Conservation (phyloP, 257 asterid species). For the Solanum okadae region DNA sequence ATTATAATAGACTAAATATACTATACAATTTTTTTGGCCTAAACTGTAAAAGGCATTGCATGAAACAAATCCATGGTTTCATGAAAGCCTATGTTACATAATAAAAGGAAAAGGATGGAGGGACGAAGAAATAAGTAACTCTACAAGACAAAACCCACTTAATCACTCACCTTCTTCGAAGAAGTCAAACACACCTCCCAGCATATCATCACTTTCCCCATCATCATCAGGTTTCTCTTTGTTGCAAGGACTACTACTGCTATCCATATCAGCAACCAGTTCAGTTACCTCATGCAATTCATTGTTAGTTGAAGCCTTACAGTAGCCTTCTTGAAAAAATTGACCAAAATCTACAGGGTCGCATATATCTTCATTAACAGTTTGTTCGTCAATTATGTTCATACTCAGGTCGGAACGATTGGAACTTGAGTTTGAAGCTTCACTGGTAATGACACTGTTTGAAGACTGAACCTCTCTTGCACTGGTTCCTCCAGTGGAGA, state of each 20-base stretch:
- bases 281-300: constrained; percentile 15
- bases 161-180: constrained; percentile 31
- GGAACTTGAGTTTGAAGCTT: constrained; percentile 28
- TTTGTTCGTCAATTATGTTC: constrained; percentile 21
- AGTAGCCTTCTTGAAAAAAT: constrained; percentile 37
- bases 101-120: background rate
- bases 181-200: constrained; percentile 43
- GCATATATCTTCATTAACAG: constrained; percentile 29
- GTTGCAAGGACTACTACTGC: constrained; percentile 13
- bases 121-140: background rate
- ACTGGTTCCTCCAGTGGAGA: constrained; percentile 9
- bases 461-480: constrained; percentile 13
- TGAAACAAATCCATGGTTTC: background rate
- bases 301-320: constrained; percentile 27
- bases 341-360: constrained; percentile 29
- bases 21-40: background rate
- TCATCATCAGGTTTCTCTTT: constrained; percentile 29
- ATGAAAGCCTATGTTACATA: background rate
- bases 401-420: constrained; percentile 23
- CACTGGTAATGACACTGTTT: constrained; percentile 18
- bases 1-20: background rate
- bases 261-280: constrained; percentile 18
- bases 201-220: constrained; percentile 33
- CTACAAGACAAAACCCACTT: background rate
- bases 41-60: background rate